Evolutionary conservation across 768 basidiomycete species (phyloP).

Genomic region (Agrocybe chaxingu): DNA sequence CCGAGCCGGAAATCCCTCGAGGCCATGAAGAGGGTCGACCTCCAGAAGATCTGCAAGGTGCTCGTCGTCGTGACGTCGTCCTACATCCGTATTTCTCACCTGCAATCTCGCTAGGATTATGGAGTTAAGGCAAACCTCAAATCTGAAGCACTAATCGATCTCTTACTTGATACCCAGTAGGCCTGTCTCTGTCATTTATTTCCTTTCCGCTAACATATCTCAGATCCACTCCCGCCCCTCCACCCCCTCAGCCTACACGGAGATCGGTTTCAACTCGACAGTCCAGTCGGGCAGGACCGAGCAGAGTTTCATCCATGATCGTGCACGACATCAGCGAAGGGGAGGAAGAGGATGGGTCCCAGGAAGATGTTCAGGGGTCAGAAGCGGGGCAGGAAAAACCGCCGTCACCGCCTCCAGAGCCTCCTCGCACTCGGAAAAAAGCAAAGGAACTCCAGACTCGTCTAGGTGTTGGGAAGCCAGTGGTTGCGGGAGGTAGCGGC

Average conservation of each 20-base stretch:
- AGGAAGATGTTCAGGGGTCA: slow-evolving; percentile 18
- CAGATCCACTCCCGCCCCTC: slow-evolving; percentile 13
- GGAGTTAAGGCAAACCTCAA: slow-evolving; percentile 83
- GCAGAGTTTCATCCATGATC: slow-evolving; percentile 42
- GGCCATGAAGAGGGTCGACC: slow-evolving; percentile 42
- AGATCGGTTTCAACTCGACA: slow-evolving; percentile 32
- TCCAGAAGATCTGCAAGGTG: slow-evolving; percentile 74
- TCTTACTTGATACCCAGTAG: slow-evolving; percentile 59
- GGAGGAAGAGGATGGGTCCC: slow-evolving; percentile 28
- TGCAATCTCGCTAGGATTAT: slow-evolving; percentile 50
- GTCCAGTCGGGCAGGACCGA: slow-evolving; percentile 35
- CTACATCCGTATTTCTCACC: neutral
- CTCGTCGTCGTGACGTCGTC: neutral
- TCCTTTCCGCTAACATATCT: too few species aligned
- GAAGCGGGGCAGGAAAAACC: slow-evolving; percentile 17
- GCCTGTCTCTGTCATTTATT: slow-evolving; percentile 9
- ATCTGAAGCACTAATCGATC: slow-evolving; percentile 74
- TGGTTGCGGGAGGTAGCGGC: slow-evolving; percentile 61
- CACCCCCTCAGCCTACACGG: slow-evolving; percentile 27
- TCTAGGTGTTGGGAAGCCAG: slow-evolving; percentile 72
- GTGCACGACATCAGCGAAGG: slow-evolving; percentile 51
- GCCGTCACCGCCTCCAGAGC: slow-evolving; percentile 8
- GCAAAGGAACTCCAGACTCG: slow-evolving; percentile 69
- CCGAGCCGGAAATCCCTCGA: slow-evolving; percentile 41
- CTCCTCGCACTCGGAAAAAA: slow-evolving; percentile 50